Evolutionary conservation across 1,284 basidiomycete genomes (phyloP).

Genomic region (Ceratobasidium sp.): DNA sequence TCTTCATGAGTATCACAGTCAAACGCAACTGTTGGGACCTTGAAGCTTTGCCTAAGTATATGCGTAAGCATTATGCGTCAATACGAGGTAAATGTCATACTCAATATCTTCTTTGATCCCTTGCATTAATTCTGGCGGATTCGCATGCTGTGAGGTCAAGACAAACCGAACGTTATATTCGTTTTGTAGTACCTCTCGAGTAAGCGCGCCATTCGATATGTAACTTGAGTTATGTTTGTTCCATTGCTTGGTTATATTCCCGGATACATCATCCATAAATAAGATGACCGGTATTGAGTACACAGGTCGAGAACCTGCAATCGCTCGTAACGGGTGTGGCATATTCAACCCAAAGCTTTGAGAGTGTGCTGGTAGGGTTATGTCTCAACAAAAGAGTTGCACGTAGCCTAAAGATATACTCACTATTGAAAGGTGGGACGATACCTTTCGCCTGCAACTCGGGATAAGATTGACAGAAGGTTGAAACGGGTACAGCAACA

Average conservation of each 20-base stretch:
- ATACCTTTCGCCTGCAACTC: background rate
- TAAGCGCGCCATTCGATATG: constrained; percentile 35
- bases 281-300: constrained; percentile 40
- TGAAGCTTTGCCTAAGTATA: constrained; percentile 2
- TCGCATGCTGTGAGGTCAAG: constrained; percentile 21
- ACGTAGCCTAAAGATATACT: background rate
- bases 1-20: constrained; percentile 52
- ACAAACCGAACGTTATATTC: constrained; percentile 42
- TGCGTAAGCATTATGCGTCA: background rate
- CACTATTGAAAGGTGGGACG: background rate
- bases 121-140: constrained; percentile 37
- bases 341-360: background rate
- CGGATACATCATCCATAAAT: constrained; percentile 45
- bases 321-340: constrained; percentile 28
- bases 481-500: background rate
- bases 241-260: constrained; percentile 41
- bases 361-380: constrained; percentile 8
- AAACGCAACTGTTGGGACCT: constrained; percentile 50
- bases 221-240: constrained; percentile 40
- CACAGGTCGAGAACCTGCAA: constrained; percentile 22
- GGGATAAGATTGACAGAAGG: background rate
- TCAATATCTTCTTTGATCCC: constrained; percentile 10
- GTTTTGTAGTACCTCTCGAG: constrained; percentile 13
- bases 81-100: background rate
- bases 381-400: background rate